Evolutionary conservation across 2,329 filamentous ascomycete genomes (phyloP).

Genomic region (Claviceps sp.): DNA sequence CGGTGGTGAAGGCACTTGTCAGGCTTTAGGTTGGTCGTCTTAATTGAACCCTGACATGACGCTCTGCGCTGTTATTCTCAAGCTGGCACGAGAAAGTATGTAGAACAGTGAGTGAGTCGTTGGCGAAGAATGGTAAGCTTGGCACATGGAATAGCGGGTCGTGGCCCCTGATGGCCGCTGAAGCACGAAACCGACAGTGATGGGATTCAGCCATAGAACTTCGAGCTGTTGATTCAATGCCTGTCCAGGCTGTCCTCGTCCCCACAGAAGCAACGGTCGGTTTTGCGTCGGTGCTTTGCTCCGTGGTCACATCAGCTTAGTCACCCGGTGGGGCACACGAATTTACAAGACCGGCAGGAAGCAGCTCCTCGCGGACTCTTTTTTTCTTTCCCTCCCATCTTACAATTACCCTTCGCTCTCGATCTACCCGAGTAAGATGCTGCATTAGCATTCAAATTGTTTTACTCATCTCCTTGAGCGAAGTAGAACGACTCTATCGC

Average conservation of each 20-base stretch:
- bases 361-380: not conserved
- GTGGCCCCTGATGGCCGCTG: not conserved
- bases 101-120: not conserved
- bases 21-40: slow-evolving; percentile 1
- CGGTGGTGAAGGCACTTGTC: slow-evolving; percentile 6
- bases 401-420: slow-evolving; percentile 32
- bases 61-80: not conserved
- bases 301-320: not conserved
- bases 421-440: slow-evolving; percentile 19
- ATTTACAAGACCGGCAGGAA: not conserved
- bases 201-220: no score
- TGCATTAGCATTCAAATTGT: slow-evolving; percentile 19
- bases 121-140: slow-evolving; percentile 1
- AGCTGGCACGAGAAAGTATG: not conserved
- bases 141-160: slow-evolving; percentile 3
- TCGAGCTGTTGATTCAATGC: no score
- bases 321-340: not conserved
- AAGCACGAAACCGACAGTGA: not conserved
- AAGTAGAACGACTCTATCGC: slow-evolving; percentile 38
- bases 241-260: no score
- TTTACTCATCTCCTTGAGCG: slow-evolving; percentile 29
- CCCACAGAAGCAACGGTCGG: no score
- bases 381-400: slow-evolving; percentile 27
- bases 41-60: slow-evolving; percentile 1
- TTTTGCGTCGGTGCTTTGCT: not conserved